Conservation (phyloP, 1,284 basidiomycete species). For the Phaffia rhodozyma region DNA sequence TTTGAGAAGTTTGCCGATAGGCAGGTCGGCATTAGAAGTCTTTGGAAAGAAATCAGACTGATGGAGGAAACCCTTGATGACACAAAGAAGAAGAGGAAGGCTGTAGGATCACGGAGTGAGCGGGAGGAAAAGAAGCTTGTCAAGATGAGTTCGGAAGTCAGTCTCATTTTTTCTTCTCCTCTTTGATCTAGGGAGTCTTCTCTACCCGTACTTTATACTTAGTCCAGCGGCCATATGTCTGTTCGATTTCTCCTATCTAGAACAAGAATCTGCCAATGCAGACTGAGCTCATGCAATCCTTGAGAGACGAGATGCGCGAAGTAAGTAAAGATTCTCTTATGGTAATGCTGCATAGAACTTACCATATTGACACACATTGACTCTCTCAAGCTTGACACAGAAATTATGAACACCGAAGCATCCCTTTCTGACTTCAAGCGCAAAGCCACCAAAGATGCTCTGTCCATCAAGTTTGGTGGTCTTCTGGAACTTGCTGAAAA, state of each 20-base stretch:
- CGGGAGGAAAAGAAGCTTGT: constrained; percentile 77
- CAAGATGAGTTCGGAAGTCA: constrained; percentile 69
- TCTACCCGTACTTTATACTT: background rate
- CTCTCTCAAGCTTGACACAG: constrained; percentile 49
- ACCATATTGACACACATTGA: background rate
- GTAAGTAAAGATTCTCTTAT: constrained; percentile 20
- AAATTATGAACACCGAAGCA: constrained; percentile 75
- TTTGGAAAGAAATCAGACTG: constrained; percentile 30
- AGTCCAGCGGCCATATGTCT: background rate
- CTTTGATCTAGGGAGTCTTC: background rate
- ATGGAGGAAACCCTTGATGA: constrained; percentile 69
- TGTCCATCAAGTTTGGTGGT: constrained; percentile 79
- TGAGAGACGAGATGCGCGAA: constrained; percentile 62
- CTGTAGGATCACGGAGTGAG: constrained; percentile 61
- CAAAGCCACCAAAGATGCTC: constrained; percentile 46
- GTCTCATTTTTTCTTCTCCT: constrained; percentile 3
- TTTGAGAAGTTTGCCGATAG: constrained; percentile 54
- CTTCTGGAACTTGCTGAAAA: constrained; percentile 77
- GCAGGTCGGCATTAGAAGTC: constrained; percentile 53
- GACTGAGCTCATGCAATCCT: constrained; percentile 57
- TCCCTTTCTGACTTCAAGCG: constrained; percentile 77
- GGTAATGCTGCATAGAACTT: background rate
- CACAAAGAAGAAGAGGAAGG: constrained; percentile 55
- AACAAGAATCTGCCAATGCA: constrained; percentile 73
- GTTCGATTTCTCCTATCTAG: constrained; percentile 20